Percentiles rank a stretch among this genome's conserved stretches.
Conservation (phyloP, 1,139 yeast genomes). For the Casaregolazyma suthepensis region DNA sequence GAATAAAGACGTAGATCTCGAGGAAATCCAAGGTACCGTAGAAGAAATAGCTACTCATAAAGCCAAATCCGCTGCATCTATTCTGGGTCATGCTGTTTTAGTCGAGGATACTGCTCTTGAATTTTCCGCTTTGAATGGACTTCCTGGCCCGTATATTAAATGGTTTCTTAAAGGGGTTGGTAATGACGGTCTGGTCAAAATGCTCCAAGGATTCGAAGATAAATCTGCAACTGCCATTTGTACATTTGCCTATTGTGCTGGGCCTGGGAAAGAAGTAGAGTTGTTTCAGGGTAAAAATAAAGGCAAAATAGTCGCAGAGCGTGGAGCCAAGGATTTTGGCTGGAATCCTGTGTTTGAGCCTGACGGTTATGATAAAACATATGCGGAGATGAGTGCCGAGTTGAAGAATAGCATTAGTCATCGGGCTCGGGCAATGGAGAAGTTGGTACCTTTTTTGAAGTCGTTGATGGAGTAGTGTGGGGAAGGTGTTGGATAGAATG, state of each 20-base stretch:
- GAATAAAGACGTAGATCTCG: slow-evolving; percentile 67
- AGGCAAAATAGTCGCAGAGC: slow-evolving; percentile 68
- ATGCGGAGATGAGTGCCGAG: slow-evolving; percentile 80
- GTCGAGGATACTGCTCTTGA: slow-evolving; percentile 95
- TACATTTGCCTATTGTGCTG: slow-evolving; percentile 86
- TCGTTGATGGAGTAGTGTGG: slow-evolving; percentile 7
- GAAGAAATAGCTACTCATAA: slow-evolving; percentile 78
- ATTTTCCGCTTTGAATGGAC: slow-evolving; percentile 68
- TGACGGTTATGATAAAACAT: slow-evolving; percentile 53
- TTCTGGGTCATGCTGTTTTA: slow-evolving; percentile 65
- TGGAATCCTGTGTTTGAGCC: slow-evolving; percentile 95
- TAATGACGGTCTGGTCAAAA: slow-evolving; percentile 62
- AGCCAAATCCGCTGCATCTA: slow-evolving; percentile 66
- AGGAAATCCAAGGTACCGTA: slow-evolving; percentile 85
- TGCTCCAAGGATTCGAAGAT: slow-evolving; percentile 75
- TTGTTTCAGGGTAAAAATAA: slow-evolving; percentile 80
- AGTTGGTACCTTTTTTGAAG: slow-evolving; percentile 55
- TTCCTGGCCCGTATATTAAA: slow-evolving; percentile 91
- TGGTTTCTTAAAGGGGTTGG: slow-evolving; percentile 82
- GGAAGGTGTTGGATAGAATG: neutral
- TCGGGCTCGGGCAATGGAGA: slow-evolving; percentile 72
- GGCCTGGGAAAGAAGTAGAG: slow-evolving; percentile 63
- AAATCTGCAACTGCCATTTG: slow-evolving; percentile 85
- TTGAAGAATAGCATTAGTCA: slow-evolving; percentile 81
- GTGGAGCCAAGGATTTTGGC: slow-evolving; percentile 82